These are phyloP conservation scores for Irpex rosettiformis DNA, from an alignment of 1,284 basidiomycete species.

Conservation along the genomic window DNA sequence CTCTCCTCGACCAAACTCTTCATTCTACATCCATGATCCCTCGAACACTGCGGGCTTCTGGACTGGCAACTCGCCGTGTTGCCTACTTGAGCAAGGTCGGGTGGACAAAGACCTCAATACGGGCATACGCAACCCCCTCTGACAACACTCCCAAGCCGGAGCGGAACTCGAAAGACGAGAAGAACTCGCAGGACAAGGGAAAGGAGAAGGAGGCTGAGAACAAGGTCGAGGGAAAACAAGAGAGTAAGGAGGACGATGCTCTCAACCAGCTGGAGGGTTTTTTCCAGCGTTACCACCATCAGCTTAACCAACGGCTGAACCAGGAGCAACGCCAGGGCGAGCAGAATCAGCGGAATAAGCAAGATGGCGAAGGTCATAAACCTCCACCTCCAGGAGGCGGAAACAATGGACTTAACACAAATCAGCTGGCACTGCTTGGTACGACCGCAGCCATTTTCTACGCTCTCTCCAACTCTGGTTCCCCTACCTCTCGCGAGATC, in stretches of 20 bases:
- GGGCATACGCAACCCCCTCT: slow-evolving; percentile 42
- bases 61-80: slow-evolving; percentile 32
- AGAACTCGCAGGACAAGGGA: slow-evolving; percentile 30
- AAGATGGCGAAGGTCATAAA: slow-evolving; percentile 18
- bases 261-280: slow-evolving; percentile 72
- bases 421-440: slow-evolving; percentile 58
- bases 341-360: slow-evolving; percentile 15
- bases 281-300: slow-evolving; percentile 70
- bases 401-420: slow-evolving; percentile 51
- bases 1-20: slow-evolving; percentile 8
- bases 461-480: slow-evolving; percentile 58
- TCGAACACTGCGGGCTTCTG: slow-evolving; percentile 38
- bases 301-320: slow-evolving; percentile 29
- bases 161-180: slow-evolving; percentile 27
- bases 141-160: slow-evolving; percentile 26
- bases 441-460: slow-evolving; percentile 66
- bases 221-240: slow-evolving; percentile 4
- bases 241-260: slow-evolving; percentile 27
- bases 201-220: slow-evolving; percentile 28
- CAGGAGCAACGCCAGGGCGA: slow-evolving; percentile 8
- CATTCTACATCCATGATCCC: slow-evolving; percentile 35
- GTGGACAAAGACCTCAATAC: slow-evolving; percentile 23
- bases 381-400: slow-evolving; percentile 39
- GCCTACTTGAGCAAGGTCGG: slow-evolving; percentile 30
- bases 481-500: slow-evolving; percentile 77